Percentiles rank a stretch among this genome's conserved stretches.
Evolutionary conservation across 2,329 filamentous ascomycete genomes (phyloP).

Genomic region (Nothophaeocryptopus gaeumannii): DNA sequence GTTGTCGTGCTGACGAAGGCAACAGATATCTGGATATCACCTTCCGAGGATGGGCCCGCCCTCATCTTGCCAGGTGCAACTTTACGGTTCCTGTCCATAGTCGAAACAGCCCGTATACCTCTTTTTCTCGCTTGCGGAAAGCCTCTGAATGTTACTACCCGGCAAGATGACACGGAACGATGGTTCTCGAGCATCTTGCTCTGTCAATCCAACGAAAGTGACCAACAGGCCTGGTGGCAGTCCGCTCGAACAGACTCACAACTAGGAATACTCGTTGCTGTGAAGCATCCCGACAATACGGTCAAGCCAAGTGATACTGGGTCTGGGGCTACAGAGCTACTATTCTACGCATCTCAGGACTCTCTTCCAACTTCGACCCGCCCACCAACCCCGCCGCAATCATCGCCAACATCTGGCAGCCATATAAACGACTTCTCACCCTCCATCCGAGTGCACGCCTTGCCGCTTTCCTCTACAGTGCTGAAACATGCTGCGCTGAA

Average conservation of each 20-base stretch:
- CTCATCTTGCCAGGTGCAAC: constrained; percentile 10
- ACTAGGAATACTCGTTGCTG: constrained; percentile 19
- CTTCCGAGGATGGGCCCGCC: neutral
- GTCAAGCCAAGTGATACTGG: neutral
- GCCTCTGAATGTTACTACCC: constrained; percentile 9
- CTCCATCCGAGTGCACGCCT: constrained; percentile 37
- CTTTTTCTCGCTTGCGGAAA: constrained; percentile 14
- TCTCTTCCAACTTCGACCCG: neutral
- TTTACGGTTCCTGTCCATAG: constrained; percentile 20
- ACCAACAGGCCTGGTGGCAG: constrained; percentile 20
- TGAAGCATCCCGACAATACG: neutral
- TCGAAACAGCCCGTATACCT: constrained; percentile 21
- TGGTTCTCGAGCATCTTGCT: constrained; percentile 23
- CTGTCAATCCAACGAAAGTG: constrained; percentile 1
- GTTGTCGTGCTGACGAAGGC: neutral
- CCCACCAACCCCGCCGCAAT: constrained; percentile 37
- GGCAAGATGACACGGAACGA: constrained; percentile 15
- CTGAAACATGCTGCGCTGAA: constrained; percentile 20
- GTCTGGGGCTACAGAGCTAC: constrained; percentile 40
- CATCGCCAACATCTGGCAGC: constrained; percentile 22
- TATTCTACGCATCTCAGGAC: constrained; percentile 38
- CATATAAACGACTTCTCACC: neutral
- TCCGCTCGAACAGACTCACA: constrained; percentile 20
- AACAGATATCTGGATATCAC: constrained; percentile 10
- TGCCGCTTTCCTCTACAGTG: constrained; percentile 46